Base-by-base conservation (phyloP, 2,329 filamentous ascomycete genomes). In the Dactylella cylindrospora region DNA sequence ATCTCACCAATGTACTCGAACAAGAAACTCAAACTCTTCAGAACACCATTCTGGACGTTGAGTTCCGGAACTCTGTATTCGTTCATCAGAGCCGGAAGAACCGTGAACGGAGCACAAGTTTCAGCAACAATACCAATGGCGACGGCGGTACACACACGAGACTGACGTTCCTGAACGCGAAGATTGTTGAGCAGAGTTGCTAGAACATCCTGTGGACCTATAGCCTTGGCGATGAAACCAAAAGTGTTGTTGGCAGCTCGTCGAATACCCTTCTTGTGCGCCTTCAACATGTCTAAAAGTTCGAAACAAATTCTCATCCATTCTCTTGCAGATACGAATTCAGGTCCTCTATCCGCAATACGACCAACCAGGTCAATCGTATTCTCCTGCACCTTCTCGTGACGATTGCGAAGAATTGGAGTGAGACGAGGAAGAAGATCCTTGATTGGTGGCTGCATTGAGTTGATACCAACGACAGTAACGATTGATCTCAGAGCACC, bases 261-360 rank as follows among this genome's bases (percentile, higher is more conserved):
- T 67, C 93, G 87, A 68, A 98, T 98, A 67, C 93, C 94, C 80
- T 98, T 98, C 77, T 98, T 98, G 79, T 98, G 93, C 5, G 93
- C 93, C 76, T 98, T 98, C 70, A 98, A 82, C 93, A 98, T 98
- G 75, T 98, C 93, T 23, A 98, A 83, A 49, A 98, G 79, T 76
- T 98, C 93, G 74, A 98, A 98, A 76, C 93, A 98, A 73, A 98
- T 98, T 72, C 93, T 85, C 94, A 98, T 98, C 93, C 93, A 98
- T 75, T 98, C 93, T 70, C 93, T 83, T 10, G 93, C 90, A 71
- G 95, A 95, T 72, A 98, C 93, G 66, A 87, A 91, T 74, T 98
- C 93, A 1, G 93, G 90, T 0, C 93, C 94, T 67, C 93, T 87
- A 74, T 98, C 93, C 12, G 94, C 93, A 68, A 98, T 97, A 78